Conservation (phyloP, 352 stramenopile species). For the Lagenidium giganteum region DNA sequence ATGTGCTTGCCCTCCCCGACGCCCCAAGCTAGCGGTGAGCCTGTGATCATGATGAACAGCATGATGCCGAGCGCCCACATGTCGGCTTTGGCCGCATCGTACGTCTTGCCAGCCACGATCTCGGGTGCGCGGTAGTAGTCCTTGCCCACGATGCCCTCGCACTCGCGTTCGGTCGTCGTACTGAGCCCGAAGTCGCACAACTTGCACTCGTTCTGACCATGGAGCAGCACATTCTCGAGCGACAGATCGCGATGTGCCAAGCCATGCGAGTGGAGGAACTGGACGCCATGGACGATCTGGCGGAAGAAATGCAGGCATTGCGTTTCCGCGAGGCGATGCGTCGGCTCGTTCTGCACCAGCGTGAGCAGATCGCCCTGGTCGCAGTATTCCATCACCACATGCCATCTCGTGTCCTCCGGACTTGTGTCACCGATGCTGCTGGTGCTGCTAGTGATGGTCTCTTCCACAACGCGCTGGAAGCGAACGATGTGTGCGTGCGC, state of each 20-base stretch:
- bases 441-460: no score
- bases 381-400: constrained; percentile 41
- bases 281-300: constrained; percentile 21
- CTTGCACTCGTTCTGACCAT: constrained; percentile 24
- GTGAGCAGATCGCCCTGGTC: constrained; percentile 24
- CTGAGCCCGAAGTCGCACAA: constrained; percentile 34
- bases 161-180: no score
- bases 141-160: constrained; percentile 5
- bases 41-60: constrained; percentile 43
- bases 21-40: constrained; percentile 27
- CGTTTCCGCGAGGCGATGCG: constrained; percentile 7
- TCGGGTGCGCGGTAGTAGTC: constrained; percentile 24
- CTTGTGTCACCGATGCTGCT: no score
- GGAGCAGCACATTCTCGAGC: constrained; percentile 28
- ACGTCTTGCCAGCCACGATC: constrained; percentile 8
- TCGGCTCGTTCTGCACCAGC: no score
- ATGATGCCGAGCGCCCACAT: constrained; percentile 48
- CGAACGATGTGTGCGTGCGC: no score
- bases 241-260: constrained; percentile 28
- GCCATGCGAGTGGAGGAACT: constrained; percentile 23
- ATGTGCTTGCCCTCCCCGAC: constrained; percentile 23
- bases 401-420: no score
- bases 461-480: no score
- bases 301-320: constrained; percentile 11
- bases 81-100: constrained; percentile 36